Base-by-base conservation (phyloP, 2,329 filamentous ascomycete species). In the Fusarium piperis region DNA sequence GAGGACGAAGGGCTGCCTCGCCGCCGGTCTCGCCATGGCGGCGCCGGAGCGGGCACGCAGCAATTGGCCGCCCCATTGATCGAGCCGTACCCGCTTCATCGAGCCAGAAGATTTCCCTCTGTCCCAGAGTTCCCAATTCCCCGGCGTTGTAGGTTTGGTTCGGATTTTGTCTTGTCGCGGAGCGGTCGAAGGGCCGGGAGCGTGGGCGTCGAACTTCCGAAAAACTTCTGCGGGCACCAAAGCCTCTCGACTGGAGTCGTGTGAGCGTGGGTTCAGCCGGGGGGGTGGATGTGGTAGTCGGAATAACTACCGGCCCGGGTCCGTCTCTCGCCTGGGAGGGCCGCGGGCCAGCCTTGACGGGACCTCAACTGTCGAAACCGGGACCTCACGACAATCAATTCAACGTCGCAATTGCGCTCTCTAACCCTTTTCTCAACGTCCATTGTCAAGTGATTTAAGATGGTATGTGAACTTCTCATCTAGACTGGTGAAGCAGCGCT, bases 361-460 rank as follows among this genome's bases (percentile, higher is more conserved):
- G 64, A 72, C 59, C 68, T 74, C 68, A 64, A 41, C 35, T 70
- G 62, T 70, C 56, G 69, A 60, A 64, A 63, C 62, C 57, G 48
- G 69, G 44, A 48, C 62, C 33, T 60, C 46, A 56, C 32, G 65
- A 74, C 69, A 69, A 48, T 46, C 69, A 62, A 71, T 67, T 69
- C 70, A 73, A 71, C 72, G 68, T 73, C 76, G 78, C 78, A 75
- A 78, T 79, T 80, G 78, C 73, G 77, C 75, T 68, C 63, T 71
- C 64, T 53, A 51, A 72, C 62, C 67, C 64, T 62, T 70, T 63
- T 68, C 62, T 72, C 76, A 72, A 74, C 79, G 71, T 78, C 79
- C 79, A 75, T 80, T 80, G 78, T 79, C 71, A 79, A 73, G 61
- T 72, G 65, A 75, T 81, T 82, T 83, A 90, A 86, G 79, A 91